Base-by-base conservation (phyloP, 2,329 filamentous ascomycete species). In the Fusarium humuli region DNA sequence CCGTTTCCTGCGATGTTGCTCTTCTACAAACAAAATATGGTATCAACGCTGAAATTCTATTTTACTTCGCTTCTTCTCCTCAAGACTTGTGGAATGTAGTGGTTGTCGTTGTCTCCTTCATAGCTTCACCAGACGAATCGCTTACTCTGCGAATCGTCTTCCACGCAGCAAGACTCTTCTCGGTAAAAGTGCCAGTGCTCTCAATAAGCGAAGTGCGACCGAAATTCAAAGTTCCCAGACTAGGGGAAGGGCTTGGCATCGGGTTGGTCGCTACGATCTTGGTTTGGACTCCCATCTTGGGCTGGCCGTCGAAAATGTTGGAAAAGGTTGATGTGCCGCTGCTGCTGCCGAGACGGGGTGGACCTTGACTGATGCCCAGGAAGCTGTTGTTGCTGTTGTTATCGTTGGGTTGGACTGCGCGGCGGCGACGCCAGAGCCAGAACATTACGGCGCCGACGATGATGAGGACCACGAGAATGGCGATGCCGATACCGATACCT, bases 141-240 rank as follows among this genome's bases (percentile, higher is more conserved):
- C 73, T 75, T n/a, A 75, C 73, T 32, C 73, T 45, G 9, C 73
- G 65, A 11, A 75, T 76, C 23, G 73, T 73, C 72, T 69, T 75
- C 69, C 73, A 71, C 1, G 61, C 64, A 25, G 32, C 67, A 8
- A 72, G 27, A 5, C 68, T 62, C 63, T 72, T 73, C 56, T 74
- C 73, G 1, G 70, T 63, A 23, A 72, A 53, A 3, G 61, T 58
- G 3, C 63, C 72, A 2, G 70, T 65, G 14, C 69, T 62, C 23
- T 74, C 72, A 7, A 76, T 74, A 22, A 75, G 61, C 4, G 73
- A 75, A 34, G 68, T 74, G 25, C 73, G 72, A 6, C 66, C 70
- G 41, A 75, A 73, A 70, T 75, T 75, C 57, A 75, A 53, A 25
- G 69, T 72, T 6, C 73, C 73, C 7, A 74, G 22, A 23, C 71